Base-by-base conservation (phyloP, 345 rosid species). In the Melastoma malabathricum region DNA sequence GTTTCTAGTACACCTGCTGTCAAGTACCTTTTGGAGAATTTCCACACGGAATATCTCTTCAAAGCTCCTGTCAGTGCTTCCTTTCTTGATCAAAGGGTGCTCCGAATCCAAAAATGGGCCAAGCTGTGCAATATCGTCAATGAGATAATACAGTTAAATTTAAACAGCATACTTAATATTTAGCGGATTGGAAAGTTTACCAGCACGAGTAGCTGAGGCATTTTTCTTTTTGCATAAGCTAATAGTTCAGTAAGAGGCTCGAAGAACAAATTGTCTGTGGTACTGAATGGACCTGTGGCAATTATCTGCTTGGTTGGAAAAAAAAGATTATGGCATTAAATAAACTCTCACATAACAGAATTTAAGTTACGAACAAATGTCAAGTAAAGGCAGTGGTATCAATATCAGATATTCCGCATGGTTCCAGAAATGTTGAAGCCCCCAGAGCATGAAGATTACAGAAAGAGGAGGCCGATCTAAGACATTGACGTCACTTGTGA, bases 41-140 rank as follows among this genome's bases (percentile, higher is more conserved):
- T 82, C 95, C 13, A 57, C 16, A 47, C 50, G 71, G 56, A 92
- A 92, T 47, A 92, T 61, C 60, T 81, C 95, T 49, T 73, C 77
- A 51, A 73, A 81, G 68, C 81, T 82, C 48, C 66, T 55, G 58
- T 75, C 72, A 6, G 64, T 43, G 49, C 78, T 55, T 67, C 94
- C 95, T 73, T 78, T 87, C 66, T 72, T 78, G 50, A 84, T 70
- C 60, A 74, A 80, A n/a, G 95, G 90, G 74, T 87, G 94, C 38
- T 82, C 90, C 18, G 90, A 79, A 72, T 92, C 94, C 38, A 92
- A 59, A 61, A 92, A 92, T 25, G 97, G 97, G 50, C 97, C 98
- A 34, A 87, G 69, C 98, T 92, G 83, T 68, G 9, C 38, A 29
- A 29, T 29, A 29, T 6, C 5, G 38, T 29, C 38, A 29, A 29